Conservation (phyloP, 176 grass and related monocot genomes). For the Oryza australiensis region DNA sequence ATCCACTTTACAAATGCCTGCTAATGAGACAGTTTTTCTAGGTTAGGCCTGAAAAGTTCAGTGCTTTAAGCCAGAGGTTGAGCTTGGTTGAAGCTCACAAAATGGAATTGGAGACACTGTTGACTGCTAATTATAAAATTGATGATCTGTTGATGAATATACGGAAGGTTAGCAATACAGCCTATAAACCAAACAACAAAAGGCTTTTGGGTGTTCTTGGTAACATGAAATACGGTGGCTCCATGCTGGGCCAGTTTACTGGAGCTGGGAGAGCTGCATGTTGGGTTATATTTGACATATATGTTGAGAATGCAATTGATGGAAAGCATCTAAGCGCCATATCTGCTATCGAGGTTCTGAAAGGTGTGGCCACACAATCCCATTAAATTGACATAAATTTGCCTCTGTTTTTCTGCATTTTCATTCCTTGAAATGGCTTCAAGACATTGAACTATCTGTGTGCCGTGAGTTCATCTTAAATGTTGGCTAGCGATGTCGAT, state of each 20-base stretch:
- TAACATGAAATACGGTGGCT: conserved; percentile 44
- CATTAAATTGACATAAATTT: background rate
- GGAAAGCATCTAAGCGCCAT: conserved; percentile 61
- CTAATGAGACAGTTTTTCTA: conserved; percentile 52
- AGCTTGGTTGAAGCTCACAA: conserved; percentile 72
- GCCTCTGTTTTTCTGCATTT: background rate
- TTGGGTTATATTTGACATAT: conserved; percentile 80
- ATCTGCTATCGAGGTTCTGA: conserved; percentile 60
- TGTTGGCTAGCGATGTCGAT: conserved; percentile 3
- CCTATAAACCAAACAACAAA: conserved; percentile 59
- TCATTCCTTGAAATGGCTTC: background rate
- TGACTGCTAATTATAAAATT: conserved; percentile 45
- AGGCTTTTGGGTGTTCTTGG: conserved; percentile 57
- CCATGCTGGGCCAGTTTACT: conserved; percentile 47
- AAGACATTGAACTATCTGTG: background rate
- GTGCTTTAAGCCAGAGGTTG: conserved; percentile 68
- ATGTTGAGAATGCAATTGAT: conserved; percentile 74
- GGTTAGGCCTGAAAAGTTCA: conserved; percentile 89
- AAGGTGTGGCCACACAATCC: conserved; percentile 39
- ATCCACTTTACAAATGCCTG: conserved; percentile 32
- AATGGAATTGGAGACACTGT: conserved; percentile 49
- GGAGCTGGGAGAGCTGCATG: conserved; percentile 66
- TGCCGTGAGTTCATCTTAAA: background rate
- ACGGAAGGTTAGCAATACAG: conserved; percentile 45
- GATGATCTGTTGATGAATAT: conserved; percentile 51